Percentiles rank a stretch among this genome's conserved stretches.
phyloP scores from a whole-genome alignment of 2,329 filamentous ascomycete species.

The Pezicula radicicola region DNA sequence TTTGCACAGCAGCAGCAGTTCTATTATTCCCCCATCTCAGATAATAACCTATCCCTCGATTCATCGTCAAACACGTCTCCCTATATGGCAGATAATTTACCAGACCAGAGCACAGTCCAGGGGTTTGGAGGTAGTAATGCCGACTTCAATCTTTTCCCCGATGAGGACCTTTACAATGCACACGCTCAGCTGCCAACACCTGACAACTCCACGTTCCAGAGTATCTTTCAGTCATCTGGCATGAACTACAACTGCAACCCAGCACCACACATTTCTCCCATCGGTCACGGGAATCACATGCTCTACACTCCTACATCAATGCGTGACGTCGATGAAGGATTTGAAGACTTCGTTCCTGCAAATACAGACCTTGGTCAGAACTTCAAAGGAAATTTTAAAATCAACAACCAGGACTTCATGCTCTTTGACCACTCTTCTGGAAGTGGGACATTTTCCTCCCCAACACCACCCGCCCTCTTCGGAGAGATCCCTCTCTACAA shows the following conservation, averaged over 20 bases:
- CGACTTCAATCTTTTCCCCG: slow-evolving; percentile 56
- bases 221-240: slow-evolving; percentile 26
- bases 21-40: slow-evolving; percentile 26
- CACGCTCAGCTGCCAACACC: slow-evolving; percentile 54
- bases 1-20: slow-evolving; percentile 15
- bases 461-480: slow-evolving; percentile 21
- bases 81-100: slow-evolving; percentile 36
- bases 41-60: slow-evolving; percentile 15
- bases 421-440: slow-evolving; percentile 21
- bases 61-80: slow-evolving; percentile 25
- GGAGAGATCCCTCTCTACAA: slow-evolving; percentile 20
- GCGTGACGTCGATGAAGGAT: slow-evolving; percentile 57
- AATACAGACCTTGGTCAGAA: slow-evolving; percentile 13
- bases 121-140: slow-evolving; percentile 40
- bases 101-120: slow-evolving; percentile 56
- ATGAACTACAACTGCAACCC: slow-evolving; percentile 21
- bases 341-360: slow-evolving; percentile 21
- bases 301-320: slow-evolving; percentile 65
- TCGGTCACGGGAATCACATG: slow-evolving; percentile 65
- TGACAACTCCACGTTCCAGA: slow-evolving; percentile 34
- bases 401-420: slow-evolving; percentile 19
- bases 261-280: slow-evolving; percentile 61
- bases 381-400: not conserved
- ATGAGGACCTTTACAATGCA: slow-evolving; percentile 60
- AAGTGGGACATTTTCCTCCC: slow-evolving; percentile 16